phyloP scores from a whole-genome alignment of 345 rosid genomes.

The Aquilaria sinensis region DNA sequence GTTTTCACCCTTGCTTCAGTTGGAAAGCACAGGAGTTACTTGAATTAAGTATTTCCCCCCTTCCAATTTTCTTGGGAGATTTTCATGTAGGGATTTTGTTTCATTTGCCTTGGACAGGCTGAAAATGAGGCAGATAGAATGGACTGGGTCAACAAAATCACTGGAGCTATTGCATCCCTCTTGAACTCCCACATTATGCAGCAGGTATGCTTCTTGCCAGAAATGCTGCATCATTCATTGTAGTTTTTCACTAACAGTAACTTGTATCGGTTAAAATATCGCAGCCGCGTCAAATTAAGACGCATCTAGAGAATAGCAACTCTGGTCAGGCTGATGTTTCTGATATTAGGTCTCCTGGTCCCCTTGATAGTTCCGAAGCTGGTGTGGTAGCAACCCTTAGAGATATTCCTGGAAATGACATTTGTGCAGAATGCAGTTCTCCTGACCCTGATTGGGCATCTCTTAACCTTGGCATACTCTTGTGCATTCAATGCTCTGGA shows the following conservation, averaged over 20 bases:
- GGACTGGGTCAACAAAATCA: constrained; percentile 82
- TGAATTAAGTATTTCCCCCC: no score
- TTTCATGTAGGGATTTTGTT: constrained; percentile 1
- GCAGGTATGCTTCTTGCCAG: constrained; percentile 42
- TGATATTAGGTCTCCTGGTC: constrained; percentile 24
- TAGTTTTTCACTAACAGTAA: constrained; percentile 15
- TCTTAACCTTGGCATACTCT: constrained; percentile 77
- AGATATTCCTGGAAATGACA: constrained; percentile 68
- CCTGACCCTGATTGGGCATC: constrained; percentile 91
- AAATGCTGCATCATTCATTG: background rate
- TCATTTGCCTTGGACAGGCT: constrained; percentile 42
- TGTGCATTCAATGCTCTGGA: constrained; percentile 90
- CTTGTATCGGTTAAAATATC: constrained; percentile 10
- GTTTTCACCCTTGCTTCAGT: no score
- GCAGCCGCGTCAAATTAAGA: constrained; percentile 37
- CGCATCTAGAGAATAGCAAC: constrained; percentile 26
- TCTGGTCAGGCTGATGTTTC: constrained; percentile 23
- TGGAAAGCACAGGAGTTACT: no score
- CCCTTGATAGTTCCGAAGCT: constrained; percentile 19
- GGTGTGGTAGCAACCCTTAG: constrained; percentile 41
- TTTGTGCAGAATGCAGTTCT: constrained; percentile 80
- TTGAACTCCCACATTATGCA: constrained; percentile 59
- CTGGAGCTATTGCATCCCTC: constrained; percentile 63
- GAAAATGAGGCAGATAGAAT: constrained; percentile 81
- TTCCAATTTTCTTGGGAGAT: background rate